A percentile compares a stretch with the other conserved stretches of the same genome.
Conservation (phyloP, 345 rosid species). For the Conringia planisiliqua region DNA sequence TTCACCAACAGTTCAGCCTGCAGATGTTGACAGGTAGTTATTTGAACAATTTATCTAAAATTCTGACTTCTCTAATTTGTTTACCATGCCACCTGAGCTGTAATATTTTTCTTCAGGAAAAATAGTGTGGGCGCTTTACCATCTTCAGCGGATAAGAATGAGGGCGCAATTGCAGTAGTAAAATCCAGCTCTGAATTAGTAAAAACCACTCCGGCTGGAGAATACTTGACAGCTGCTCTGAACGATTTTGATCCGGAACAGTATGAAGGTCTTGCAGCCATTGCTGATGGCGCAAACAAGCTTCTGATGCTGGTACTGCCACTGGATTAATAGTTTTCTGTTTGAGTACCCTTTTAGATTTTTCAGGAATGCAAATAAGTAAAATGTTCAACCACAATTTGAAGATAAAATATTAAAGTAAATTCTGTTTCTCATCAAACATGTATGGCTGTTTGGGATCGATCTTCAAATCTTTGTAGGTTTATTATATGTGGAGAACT, state of each 20-base stretch:
- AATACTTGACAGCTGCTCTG: constrained; percentile 87
- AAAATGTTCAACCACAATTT: not conserved
- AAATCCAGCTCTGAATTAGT: constrained; percentile 57
- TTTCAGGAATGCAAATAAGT: constrained; percentile 3
- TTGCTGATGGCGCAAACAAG: constrained; percentile 99
- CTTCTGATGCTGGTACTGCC: constrained; percentile 98
- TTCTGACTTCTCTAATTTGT: not conserved
- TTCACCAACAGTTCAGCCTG: constrained; percentile 44
- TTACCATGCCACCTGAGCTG: constrained; percentile 7
- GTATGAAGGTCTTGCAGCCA: constrained; percentile 91
- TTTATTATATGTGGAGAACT: not conserved
- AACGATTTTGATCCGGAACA: constrained; percentile 95
- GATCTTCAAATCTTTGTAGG: not conserved
- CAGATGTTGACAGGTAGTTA: constrained; percentile 53
- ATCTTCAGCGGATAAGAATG: constrained; percentile 36
- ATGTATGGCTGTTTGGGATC: constrained; percentile 2
- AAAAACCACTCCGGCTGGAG: constrained; percentile 96
- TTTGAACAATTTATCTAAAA: constrained; percentile 3
- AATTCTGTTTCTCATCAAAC: not conserved
- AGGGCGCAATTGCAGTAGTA: constrained; percentile 60
- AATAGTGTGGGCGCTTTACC: constrained; percentile 41
- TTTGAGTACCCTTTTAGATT: not conserved
- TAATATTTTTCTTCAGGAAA: constrained; percentile 45
- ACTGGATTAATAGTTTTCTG: constrained; percentile 2
- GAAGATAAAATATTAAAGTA: not conserved